Conservation (phyloP, 106 monocot genomes). For the Posidonia australis region DNA sequence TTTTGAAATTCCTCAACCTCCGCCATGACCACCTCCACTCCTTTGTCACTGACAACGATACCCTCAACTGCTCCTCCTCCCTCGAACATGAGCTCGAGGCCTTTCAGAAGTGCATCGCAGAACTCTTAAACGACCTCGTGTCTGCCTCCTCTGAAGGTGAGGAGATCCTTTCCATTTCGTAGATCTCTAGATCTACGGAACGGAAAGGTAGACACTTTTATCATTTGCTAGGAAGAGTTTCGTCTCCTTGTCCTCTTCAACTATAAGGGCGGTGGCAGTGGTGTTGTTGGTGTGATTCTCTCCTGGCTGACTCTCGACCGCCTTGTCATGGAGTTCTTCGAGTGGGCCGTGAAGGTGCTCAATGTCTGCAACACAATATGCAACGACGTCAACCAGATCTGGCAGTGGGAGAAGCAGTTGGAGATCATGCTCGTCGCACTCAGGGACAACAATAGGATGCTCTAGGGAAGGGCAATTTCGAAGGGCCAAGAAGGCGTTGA, state of each 20-base stretch:
- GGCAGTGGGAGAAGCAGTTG: conserved; percentile 45
- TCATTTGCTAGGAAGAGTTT: conserved; percentile 54
- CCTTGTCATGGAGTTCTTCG: conserved; percentile 50
- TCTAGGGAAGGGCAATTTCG: conserved; percentile 49
- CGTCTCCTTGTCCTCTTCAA: conserved; percentile 21
- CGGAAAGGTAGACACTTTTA: conserved; percentile 47
- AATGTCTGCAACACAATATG: conserved; percentile 79
- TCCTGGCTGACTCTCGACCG: conserved; percentile 34
- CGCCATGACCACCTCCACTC: no score
- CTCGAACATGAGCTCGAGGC: conserved; percentile 30
- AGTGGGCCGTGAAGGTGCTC: conserved; percentile 66
- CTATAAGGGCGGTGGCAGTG: conserved; percentile 6
- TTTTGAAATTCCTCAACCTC: no score
- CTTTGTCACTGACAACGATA: no score
- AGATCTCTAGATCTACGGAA: no score
- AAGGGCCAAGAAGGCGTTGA: conserved; percentile 58
- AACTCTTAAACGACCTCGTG: conserved; percentile 27
- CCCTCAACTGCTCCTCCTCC: no score
- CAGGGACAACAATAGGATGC: background rate
- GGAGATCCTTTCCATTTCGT: no score
- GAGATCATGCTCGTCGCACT: conserved; percentile 57
- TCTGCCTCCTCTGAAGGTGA: no score
- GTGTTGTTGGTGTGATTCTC: no score
- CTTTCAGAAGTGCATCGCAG: conserved; percentile 57
- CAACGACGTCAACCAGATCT: conserved; percentile 59